Evolutionary conservation across 148 eudicot genomes (phyloP).

Genomic region (Fagopyrum homotropicum): DNA sequence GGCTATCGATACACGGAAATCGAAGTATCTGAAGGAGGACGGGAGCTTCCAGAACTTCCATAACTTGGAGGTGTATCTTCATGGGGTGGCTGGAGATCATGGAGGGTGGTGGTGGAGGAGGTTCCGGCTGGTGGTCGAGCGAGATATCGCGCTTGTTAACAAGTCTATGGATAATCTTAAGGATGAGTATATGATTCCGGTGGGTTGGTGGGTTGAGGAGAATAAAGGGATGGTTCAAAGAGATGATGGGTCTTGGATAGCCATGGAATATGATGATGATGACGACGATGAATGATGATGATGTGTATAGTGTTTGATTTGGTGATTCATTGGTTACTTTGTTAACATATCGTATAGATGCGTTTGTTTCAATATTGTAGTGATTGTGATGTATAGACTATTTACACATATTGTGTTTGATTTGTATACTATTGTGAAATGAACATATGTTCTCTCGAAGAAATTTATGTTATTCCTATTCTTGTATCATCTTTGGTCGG

Average conservation of each 20-base stretch:
- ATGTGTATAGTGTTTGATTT: neutral
- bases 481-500: too few species aligned
- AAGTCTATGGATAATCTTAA: constrained; percentile 41
- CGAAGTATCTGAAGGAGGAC: constrained; percentile 41
- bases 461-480: too few species aligned
- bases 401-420: neutral
- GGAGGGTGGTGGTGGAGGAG: constrained; percentile 39
- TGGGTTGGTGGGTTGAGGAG: constrained; percentile 47
- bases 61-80: constrained; percentile 65
- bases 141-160: constrained; percentile 57
- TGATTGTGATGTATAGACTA: too few species aligned
- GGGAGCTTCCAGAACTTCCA: constrained; percentile 43
- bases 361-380: too few species aligned
- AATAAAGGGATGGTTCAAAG: constrained; percentile 79
- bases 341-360: too few species aligned
- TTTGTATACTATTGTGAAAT: neutral
- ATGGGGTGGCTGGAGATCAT: constrained; percentile 33
- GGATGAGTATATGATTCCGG: constrained; percentile 53
- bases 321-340: neutral
- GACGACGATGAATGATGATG: constrained; percentile 12
- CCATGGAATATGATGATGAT: constrained; percentile 41
- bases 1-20: constrained; percentile 41
- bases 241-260: constrained; percentile 55
- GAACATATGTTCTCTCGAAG: neutral
- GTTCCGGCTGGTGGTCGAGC: constrained; percentile 44